Evolutionary conservation across 192 early-diverging fungal species (phyloP).

Genomic region (Podila epigama): DNA sequence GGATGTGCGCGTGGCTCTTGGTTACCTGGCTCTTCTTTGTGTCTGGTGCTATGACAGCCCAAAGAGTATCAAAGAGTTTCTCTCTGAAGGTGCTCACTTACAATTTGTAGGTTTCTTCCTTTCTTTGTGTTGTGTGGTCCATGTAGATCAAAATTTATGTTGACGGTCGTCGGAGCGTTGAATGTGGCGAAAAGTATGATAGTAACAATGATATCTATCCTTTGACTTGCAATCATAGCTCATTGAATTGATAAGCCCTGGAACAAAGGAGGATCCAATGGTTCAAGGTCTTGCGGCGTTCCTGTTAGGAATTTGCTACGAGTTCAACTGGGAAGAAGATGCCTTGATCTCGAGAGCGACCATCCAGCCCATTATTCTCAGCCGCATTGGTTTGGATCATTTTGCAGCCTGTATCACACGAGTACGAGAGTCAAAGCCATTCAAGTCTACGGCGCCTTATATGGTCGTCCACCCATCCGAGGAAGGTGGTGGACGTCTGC

Average conservation of each 20-base stretch:
- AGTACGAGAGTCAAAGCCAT: slow-evolving; percentile 81
- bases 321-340: slow-evolving; percentile 88
- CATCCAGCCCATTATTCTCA: slow-evolving; percentile 84
- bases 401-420: slow-evolving; percentile 85
- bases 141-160: no score
- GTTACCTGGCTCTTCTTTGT: slow-evolving; percentile 80
- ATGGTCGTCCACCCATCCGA: slow-evolving; percentile 67
- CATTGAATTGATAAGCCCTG: slow-evolving; percentile 89
- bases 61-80: slow-evolving; percentile 78
- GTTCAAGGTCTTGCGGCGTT: slow-evolving; percentile 93
- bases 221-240: slow-evolving; percentile 59
- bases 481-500: slow-evolving; percentile 66
- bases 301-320: slow-evolving; percentile 83
- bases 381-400: slow-evolving; percentile 87
- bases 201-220: neutral
- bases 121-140: neutral
- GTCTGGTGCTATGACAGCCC: slow-evolving; percentile 89
- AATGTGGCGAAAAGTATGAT: no score
- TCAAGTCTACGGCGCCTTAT: slow-evolving; percentile 77
- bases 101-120: slow-evolving; percentile 77
- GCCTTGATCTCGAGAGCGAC: slow-evolving; percentile 76
- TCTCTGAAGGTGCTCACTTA: slow-evolving; percentile 89
- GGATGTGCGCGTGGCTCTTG: slow-evolving; percentile 77
- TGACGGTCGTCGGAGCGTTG: no score
- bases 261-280: slow-evolving; percentile 82